Conservation (phyloP, 805 yeast species). For the Torulaspora maleeae region DNA sequence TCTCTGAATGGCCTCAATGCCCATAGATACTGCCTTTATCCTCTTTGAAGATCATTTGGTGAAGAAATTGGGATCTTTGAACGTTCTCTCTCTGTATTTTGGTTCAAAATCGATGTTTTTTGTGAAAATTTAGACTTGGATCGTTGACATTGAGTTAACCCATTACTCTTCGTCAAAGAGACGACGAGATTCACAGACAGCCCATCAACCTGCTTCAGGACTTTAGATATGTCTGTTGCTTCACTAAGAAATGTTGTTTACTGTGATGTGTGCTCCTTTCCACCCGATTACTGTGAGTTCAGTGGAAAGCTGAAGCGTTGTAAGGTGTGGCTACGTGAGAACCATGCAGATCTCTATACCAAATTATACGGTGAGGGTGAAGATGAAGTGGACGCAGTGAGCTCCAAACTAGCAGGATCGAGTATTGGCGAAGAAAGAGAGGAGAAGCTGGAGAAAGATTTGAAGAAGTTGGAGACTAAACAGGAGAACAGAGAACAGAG, state of each 20-base stretch:
- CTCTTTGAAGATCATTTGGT: not conserved
- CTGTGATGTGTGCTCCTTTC: conserved; percentile 76
- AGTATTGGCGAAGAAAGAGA: conserved; percentile 71
- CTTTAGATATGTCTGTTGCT: conserved; percentile 2
- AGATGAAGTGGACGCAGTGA: conserved; percentile 38
- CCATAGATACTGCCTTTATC: not conserved
- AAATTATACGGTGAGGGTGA: conserved; percentile 55
- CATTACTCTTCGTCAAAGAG: not conserved
- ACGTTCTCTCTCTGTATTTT: not conserved
- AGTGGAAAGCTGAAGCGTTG: conserved; percentile 78
- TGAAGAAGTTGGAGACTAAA: conserved; percentile 79
- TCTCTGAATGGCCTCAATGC: not conserved
- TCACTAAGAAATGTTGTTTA: conserved; percentile 47
- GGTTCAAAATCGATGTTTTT: not conserved
- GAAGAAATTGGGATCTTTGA: not conserved
- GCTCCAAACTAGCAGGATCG: conserved; percentile 43
- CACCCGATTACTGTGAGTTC: conserved; percentile 92
- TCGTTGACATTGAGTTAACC: not conserved
- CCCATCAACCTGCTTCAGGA: not conserved
- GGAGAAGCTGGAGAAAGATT: conserved; percentile 73
- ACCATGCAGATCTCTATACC: conserved; percentile 52
- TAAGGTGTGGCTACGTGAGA: conserved; percentile 70
- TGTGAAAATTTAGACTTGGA: not conserved
- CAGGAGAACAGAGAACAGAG: conserved; percentile 83
- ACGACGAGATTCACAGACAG: not conserved